Percentiles rank a stretch among this genome's conserved stretches.
Evolutionary conservation across 176 grass and related monocot genomes (phyloP).

Genomic region (Guadua angustifolia): DNA sequence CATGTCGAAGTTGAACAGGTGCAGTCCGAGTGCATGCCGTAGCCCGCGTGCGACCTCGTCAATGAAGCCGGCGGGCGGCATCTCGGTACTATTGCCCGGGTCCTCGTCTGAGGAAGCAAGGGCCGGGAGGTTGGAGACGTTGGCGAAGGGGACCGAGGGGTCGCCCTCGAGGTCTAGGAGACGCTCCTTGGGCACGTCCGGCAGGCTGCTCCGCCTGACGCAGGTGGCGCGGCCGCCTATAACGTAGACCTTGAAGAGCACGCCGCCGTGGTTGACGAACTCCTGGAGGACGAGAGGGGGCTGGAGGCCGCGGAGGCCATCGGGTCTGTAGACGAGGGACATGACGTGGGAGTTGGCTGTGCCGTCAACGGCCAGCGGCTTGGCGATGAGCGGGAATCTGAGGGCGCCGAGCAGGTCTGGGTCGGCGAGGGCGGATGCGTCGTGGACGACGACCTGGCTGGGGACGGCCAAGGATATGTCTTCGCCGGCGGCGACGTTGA

Average conservation of each 20-base stretch:
- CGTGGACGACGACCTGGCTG: slow-evolving; percentile 51
- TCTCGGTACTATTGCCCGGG: slow-evolving; percentile 30
- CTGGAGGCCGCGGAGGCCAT: slow-evolving; percentile 55
- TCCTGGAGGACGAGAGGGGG: slow-evolving; percentile 74
- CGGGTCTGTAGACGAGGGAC: slow-evolving; percentile 61
- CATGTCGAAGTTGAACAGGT: slow-evolving; percentile 82
- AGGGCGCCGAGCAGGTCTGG: slow-evolving; percentile 24
- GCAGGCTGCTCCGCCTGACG: slow-evolving; percentile 68
- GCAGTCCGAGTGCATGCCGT: slow-evolving; percentile 56
- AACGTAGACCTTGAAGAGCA: slow-evolving; percentile 85
- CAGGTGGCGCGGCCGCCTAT: slow-evolving; percentile 63
- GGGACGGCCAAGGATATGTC: slow-evolving; percentile 35
- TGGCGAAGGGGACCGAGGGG: slow-evolving; percentile 57
- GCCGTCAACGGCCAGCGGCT: slow-evolving; percentile 67
- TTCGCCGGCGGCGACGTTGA: slow-evolving; percentile 20
- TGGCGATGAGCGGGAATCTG: slow-evolving; percentile 77
- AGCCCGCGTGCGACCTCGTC: slow-evolving; percentile 60
- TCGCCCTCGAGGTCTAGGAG: slow-evolving; percentile 37
- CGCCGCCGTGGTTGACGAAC: slow-evolving; percentile 79
- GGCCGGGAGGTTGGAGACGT: slow-evolving; percentile 59
- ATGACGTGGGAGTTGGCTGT: slow-evolving; percentile 74
- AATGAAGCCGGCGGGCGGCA: slow-evolving; percentile 54
- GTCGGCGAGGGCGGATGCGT: slow-evolving; percentile 43
- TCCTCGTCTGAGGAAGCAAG: not conserved
- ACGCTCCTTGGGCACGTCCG: slow-evolving; percentile 60